These are phyloP conservation scores for Allium cepa DNA, from an alignment of 106 monocot species.

Conservation along the genomic window DNA sequence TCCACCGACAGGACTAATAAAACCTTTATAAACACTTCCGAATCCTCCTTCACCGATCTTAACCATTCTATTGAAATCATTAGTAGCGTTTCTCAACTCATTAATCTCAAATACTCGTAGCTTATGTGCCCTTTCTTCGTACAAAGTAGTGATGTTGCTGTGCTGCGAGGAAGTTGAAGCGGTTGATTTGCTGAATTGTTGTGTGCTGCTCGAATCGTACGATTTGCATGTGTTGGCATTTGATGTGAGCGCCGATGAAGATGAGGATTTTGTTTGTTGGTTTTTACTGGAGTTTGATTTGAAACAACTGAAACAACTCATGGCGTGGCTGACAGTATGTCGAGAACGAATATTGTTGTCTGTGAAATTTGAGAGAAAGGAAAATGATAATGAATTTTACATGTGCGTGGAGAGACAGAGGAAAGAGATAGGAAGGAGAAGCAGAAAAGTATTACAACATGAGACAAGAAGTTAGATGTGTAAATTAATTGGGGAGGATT, in stretches of 20 bases:
- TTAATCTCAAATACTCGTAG: conserved; percentile 13
- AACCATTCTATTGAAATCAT: conserved; percentile 11
- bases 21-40: conserved; percentile 18
- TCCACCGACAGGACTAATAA: conserved; percentile 5
- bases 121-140: conserved; percentile 4
- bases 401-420: too few species aligned
- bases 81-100: conserved; percentile 15
- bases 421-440: too few species aligned
- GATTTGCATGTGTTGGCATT: not conserved
- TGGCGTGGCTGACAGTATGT: not conserved
- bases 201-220: not conserved
- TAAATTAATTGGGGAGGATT: too few species aligned
- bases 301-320: not conserved
- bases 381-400: too few species aligned
- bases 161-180: conserved; percentile 6
- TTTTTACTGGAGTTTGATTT: not conserved
- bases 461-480: too few species aligned
- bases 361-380: too few species aligned
- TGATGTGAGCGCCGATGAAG: not conserved
- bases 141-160: conserved; percentile 1
- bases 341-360: too few species aligned
- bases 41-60: conserved; percentile 22
- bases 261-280: not conserved
- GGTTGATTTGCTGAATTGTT: not conserved
- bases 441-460: too few species aligned